Evolutionary conservation across 2,329 filamentous ascomycete species (phyloP).

Genomic region (Trichophyton mentagrophytes): DNA sequence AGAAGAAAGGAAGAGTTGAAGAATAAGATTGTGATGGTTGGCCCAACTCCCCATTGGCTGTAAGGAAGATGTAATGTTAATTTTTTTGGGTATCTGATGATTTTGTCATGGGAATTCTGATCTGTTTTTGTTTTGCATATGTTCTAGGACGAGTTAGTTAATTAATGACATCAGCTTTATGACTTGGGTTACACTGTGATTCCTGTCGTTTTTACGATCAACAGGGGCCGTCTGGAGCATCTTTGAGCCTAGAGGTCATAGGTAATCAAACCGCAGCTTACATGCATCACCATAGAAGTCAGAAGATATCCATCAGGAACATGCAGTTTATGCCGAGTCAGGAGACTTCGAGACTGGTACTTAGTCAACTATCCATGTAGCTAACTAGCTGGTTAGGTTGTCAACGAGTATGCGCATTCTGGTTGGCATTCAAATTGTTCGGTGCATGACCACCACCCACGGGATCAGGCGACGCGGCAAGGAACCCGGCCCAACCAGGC

Average conservation of each 20-base stretch:
- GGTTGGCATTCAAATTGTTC: not conserved
- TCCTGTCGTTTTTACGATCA: not conserved
- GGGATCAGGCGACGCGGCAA: not conserved
- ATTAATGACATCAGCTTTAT: not conserved
- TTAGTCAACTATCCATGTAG: not conserved
- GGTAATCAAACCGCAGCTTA: too few relatives aligned
- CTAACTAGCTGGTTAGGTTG: not conserved
- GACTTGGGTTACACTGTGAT: not conserved
- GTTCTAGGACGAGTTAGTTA: not conserved
- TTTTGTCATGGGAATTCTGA: not conserved
- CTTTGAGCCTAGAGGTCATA: not conserved
- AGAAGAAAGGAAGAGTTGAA: conserved; percentile 4
- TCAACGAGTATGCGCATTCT: not conserved
- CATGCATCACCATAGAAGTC: not conserved
- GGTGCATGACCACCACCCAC: not conserved
- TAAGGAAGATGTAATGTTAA: not conserved
- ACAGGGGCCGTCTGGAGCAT: not conserved
- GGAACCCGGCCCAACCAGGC: not conserved
- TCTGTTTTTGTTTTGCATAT: not conserved
- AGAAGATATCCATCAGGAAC: not conserved
- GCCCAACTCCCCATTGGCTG: not conserved
- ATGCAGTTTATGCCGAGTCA: not conserved
- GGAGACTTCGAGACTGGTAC: not conserved
- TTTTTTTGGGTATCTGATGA: not conserved
- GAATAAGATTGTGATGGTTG: conserved; percentile 1